phyloP scores from a whole-genome alignment of 164 flowering plant genomes.

The Vitis rupestris region DNA sequence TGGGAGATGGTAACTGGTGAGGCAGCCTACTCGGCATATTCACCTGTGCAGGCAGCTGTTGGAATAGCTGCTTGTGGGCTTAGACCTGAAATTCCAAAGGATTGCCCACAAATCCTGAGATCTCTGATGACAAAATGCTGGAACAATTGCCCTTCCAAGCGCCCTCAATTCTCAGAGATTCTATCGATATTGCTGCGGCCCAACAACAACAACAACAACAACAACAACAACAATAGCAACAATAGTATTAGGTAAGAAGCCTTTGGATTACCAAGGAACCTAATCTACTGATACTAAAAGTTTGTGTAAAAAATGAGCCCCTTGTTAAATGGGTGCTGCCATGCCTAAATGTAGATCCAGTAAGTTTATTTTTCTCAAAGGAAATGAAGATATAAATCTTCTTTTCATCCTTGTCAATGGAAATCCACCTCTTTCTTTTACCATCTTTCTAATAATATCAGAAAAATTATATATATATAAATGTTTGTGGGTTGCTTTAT shows the following conservation, averaged over 20 bases:
- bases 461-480: not conserved
- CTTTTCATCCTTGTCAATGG: not conserved
- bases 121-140: slow-evolving; percentile 85
- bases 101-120: slow-evolving; percentile 69
- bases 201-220: slow-evolving; percentile 21
- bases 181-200: slow-evolving; percentile 44
- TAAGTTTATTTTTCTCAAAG: not conserved
- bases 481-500: not conserved
- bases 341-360: slow-evolving; percentile 14
- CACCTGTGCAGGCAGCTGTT: slow-evolving; percentile 97
- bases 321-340: slow-evolving; percentile 1
- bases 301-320: not conserved
- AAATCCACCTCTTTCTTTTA: no score
- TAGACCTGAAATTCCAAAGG: slow-evolving; percentile 89
- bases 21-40: slow-evolving; percentile 74
- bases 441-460: no score
- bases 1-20: slow-evolving; percentile 98
- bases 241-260: slow-evolving; percentile 27
- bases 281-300: slow-evolving; percentile 6
- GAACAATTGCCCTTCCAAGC: slow-evolving; percentile 76
- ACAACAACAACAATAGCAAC: slow-evolving; percentile 24
- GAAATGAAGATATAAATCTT: slow-evolving; percentile 9
- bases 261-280: not conserved
- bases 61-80: slow-evolving; percentile 97
- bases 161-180: slow-evolving; percentile 84